Evolutionary conservation across 2,329 filamentous ascomycete genomes (phyloP), one percentile per base, ranked within the genome.

Genomic region (Sporothrix inflata): DNA sequence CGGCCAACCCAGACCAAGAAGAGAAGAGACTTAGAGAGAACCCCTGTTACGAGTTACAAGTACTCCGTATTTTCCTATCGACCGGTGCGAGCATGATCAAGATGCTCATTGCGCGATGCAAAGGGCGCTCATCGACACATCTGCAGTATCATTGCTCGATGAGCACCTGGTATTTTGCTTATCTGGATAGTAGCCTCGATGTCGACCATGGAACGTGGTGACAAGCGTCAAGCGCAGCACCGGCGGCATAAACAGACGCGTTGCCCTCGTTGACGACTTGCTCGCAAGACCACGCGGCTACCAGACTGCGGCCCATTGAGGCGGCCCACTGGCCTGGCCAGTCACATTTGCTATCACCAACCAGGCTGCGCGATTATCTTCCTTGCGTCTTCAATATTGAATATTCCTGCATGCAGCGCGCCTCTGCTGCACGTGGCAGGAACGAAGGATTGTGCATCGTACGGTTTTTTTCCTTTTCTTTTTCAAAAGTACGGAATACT

Each of bases 351-450:
- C 24, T 14, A 38, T 38, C 19, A 21, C 11, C 45, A 51, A 51
- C n/a, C n/a, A 69, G 34, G 66, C 49, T 57, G 66, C 66, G 66
- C 30, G 47, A 69, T 57, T 57, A 69, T 57, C 63, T 47, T 49
- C 19, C 63, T 30, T 42, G 49, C 47, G 12, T 42, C 47, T 65
- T 45, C 61, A 66, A 49, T 66, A 66, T 66, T 49, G 42, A 47
- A 30, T 49, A 34, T 49, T 66, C 11, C 65, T 49, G 47, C n/a
- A 24, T 42, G n/a, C 49, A 63, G 34, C 21, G 49, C 16, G 30
- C 66, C 47, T 69, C 49, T 68, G 14, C 65, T 68, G 47, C 65
- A 49, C 42, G 61, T 66, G 61, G 24, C 42, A 14, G 16, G 63
- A 49, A 24, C 42, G 42, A 49, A 49, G 63, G 63, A 34, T n/a